phyloP scores from a whole-genome alignment of 1,284 basidiomycete genomes.

The Ustilago bromivora region DNA sequence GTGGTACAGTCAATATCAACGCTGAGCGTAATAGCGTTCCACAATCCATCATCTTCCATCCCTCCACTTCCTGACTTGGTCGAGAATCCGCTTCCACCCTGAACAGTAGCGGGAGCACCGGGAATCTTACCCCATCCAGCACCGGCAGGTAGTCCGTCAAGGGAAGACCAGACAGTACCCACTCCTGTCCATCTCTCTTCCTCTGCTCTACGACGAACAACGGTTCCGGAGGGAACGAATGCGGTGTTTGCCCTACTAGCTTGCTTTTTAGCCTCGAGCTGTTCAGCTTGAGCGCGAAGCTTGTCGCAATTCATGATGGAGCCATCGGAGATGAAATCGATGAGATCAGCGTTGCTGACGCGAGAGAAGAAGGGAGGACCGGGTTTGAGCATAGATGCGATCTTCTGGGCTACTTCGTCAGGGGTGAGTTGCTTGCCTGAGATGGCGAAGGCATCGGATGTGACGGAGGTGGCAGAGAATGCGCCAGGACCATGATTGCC shows the following conservation, averaged over 20 bases:
- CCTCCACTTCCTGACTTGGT: slow-evolving; percentile 13
- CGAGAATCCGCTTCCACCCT: slow-evolving; percentile 24
- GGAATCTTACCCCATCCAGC: slow-evolving; percentile 42
- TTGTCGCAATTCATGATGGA: slow-evolving; percentile 60
- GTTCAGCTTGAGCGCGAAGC: slow-evolving; percentile 23
- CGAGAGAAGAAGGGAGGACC: slow-evolving; percentile 62
- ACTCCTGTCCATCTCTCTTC: slow-evolving; percentile 49
- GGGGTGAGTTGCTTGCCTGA: slow-evolving; percentile 49
- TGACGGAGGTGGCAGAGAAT: slow-evolving; percentile 18
- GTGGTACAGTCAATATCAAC: slow-evolving; percentile 51
- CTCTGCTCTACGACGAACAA: slow-evolving; percentile 29
- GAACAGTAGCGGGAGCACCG: slow-evolving; percentile 11
- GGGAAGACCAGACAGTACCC: slow-evolving; percentile 57
- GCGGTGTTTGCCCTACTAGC: slow-evolving; percentile 25
- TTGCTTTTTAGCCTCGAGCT: slow-evolving; percentile 27
- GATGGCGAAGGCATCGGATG: slow-evolving; percentile 25
- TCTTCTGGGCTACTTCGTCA: slow-evolving; percentile 57
- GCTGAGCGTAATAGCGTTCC: slow-evolving; percentile 55
- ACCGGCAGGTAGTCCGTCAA: slow-evolving; percentile 56
- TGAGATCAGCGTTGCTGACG: slow-evolving; percentile 56
- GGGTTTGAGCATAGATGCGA: slow-evolving; percentile 60
- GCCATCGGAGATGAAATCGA: slow-evolving; percentile 53
- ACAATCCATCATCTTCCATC: slow-evolving; percentile 58
- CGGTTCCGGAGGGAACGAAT: slow-evolving; percentile 37
- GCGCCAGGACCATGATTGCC: slow-evolving; percentile 4